Percentiles rank a stretch among this genome's conserved stretches.
Conservation (phyloP, 371 early-diverging fungal species). For the Zancudomyces culisetae region DNA sequence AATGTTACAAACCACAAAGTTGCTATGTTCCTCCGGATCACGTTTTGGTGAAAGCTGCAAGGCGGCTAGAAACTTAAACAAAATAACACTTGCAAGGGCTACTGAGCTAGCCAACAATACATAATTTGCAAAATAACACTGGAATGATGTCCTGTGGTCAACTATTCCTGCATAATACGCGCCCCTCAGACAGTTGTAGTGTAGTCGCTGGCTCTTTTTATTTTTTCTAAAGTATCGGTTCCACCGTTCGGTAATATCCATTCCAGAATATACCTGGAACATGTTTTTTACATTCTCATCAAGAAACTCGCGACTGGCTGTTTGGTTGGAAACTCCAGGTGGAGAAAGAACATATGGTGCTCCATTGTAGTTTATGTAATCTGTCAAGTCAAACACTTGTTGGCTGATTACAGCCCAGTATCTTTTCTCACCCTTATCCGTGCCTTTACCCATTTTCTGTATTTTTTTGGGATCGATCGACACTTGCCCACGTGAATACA, state of each 20-base stretch:
- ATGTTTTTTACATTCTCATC: slow-evolving; percentile 37
- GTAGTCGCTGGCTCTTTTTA: slow-evolving; percentile 22
- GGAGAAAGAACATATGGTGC: slow-evolving; percentile 24
- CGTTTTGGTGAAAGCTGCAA: slow-evolving; percentile 55
- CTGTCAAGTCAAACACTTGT: slow-evolving; percentile 54
- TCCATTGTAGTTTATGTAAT: slow-evolving; percentile 35
- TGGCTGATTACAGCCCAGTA: slow-evolving; percentile 46
- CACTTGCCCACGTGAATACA: slow-evolving; percentile 45
- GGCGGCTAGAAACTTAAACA: slow-evolving; percentile 82
- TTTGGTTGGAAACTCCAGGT: slow-evolving; percentile 47
- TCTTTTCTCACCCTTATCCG: slow-evolving; percentile 28
- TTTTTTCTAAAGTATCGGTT: slow-evolving; percentile 23
- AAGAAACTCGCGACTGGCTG: slow-evolving; percentile 29
- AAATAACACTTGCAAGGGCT: slow-evolving; percentile 63
- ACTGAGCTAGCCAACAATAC: slow-evolving; percentile 58
- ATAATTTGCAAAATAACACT: slow-evolving; percentile 77
- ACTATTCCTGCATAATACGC: slow-evolving; percentile 77
- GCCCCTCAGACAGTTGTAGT: slow-evolving; percentile 52
- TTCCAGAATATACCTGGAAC: slow-evolving; percentile 46
- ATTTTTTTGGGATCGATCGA: slow-evolving; percentile 27
- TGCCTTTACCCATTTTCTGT: slow-evolving; percentile 25
- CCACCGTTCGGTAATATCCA: slow-evolving; percentile 42
- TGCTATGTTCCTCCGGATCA: slow-evolving; percentile 69
- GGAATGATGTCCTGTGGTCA: slow-evolving; percentile 56
- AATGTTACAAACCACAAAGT: slow-evolving; percentile 79